Base-by-base conservation (phyloP, 106 monocot species). In the Xerophyta viscosa region DNA sequence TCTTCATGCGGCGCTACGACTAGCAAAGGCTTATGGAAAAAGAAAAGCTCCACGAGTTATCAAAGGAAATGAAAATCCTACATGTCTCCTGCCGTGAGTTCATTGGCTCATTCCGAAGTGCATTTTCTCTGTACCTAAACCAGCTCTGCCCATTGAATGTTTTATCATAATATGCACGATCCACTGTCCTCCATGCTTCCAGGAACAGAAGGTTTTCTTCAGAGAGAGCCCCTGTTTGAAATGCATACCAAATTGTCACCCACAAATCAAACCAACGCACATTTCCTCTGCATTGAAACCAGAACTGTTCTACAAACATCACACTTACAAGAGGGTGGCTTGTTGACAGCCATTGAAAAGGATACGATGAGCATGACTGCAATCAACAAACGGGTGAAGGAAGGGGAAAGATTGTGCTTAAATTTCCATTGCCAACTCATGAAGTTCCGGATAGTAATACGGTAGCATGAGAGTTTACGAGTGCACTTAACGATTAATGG, bases 101-200 rank as follows among this genome's bases (percentile, higher is more conserved):
- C 96, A 98, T 98, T 15, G 96, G 79, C 60, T 98, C 96, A 61
- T 71, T 86, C 9, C 73, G 78, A 1, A 98, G 85, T 37, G 85
- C 96, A 63, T 72, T 51, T 74, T 98, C 96, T 68, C 96, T 61
- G 62, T 89, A 98, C 20, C 81, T 66, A 57, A 98, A 98, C 96
- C 96, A 98, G 68, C 79, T 89, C 50, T 89, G 75, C 6, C 96
- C 96, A 61, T 89, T 98, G 61, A 98, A 98, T 17, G 68, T 67
- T 79, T 98, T 98, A 50, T 98, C 96, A 71, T 70, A 69, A 68
- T 98, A 98, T 46, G 89, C 96, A 58, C 96, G 96, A 58, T 98
- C 96, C 37, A 98, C 79, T 9, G 73, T 87, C 61, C 81, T 78
- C 96, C 96, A 98, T 47, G 96, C 89, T 68, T 98, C 96, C 65